These are phyloP conservation scores for Mucor sp. DNA, from an alignment of 371 early-diverging fungal genomes.

Conservation along the genomic window DNA sequence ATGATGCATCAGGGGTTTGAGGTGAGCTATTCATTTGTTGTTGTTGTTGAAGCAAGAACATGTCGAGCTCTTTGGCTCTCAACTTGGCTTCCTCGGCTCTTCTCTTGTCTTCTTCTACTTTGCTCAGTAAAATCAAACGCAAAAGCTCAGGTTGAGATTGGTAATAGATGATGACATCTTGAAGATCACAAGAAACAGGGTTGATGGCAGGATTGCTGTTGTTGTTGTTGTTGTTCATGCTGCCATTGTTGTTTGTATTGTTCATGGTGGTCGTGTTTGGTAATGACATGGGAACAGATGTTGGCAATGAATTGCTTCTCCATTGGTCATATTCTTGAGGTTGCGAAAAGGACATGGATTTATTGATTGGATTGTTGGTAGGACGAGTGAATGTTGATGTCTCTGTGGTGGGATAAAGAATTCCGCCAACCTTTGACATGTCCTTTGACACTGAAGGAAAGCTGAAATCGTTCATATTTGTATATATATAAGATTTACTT, in stretches of 20 bases:
- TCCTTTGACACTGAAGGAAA: constrained; percentile 15
- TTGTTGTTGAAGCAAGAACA: constrained; percentile 38
- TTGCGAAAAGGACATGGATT: constrained; percentile 3
- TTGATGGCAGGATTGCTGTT: constrained; percentile 13
- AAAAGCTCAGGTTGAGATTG: constrained; percentile 63
- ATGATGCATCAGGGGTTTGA: constrained; percentile 14
- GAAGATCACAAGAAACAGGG: constrained; percentile 47
- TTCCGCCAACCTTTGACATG: constrained; percentile 7
- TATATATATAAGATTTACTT: background rate
- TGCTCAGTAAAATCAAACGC: constrained; percentile 59
- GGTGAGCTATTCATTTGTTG: constrained; percentile 21
- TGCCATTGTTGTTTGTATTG: background rate
- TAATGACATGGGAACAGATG: background rate
- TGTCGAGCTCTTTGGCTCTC: constrained; percentile 46
- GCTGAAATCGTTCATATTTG: constrained; percentile 19
- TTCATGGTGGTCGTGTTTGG: background rate
- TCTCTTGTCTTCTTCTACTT: constrained; percentile 68
- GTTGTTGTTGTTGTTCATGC: background rate
- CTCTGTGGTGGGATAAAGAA: constrained; percentile 16
- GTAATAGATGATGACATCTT: constrained; percentile 56
- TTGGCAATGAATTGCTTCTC: constrained; percentile 10
- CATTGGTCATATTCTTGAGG: constrained; percentile 18
- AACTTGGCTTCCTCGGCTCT: constrained; percentile 53
- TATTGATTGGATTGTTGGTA: constrained; percentile 1
- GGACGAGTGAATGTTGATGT: background rate